Evolutionary conservation across 768 basidiomycete genomes (phyloP).

Genomic region (Tylopilus cervinicoccineus): DNA sequence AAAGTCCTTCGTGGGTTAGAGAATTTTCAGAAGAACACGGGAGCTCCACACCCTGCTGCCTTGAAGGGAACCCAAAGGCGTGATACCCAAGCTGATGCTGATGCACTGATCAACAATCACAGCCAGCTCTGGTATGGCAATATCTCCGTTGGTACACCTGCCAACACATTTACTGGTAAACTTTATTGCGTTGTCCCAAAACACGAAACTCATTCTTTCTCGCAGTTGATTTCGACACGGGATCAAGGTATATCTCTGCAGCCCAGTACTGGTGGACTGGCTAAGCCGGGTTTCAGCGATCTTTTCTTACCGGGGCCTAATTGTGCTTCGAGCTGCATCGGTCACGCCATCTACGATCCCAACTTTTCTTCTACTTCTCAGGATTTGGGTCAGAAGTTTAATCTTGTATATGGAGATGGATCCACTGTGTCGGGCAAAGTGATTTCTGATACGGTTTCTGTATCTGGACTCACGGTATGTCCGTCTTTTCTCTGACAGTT

Average conservation of each 20-base stretch:
- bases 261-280: neutral
- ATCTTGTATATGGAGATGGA: neutral
- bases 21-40: slow-evolving; percentile 3
- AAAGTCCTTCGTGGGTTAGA: slow-evolving; percentile 1
- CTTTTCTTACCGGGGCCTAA: slow-evolving; percentile 24
- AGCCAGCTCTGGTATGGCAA: slow-evolving; percentile 10
- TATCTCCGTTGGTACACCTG: slow-evolving; percentile 12
- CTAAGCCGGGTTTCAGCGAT: slow-evolving; percentile 16
- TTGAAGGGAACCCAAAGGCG: neutral
- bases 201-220: neutral
- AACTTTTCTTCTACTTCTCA: slow-evolving; percentile 5
- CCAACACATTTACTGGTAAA: neutral
- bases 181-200: neutral
- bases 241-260: slow-evolving; percentile 16
- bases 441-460: slow-evolving; percentile 9
- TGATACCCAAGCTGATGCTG: neutral
- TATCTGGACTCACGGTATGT: slow-evolving; percentile 13
- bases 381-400: neutral
- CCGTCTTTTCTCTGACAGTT: too few relatives aligned
- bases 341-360: slow-evolving; percentile 33
- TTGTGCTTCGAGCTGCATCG: slow-evolving; percentile 25
- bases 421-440: slow-evolving; percentile 2
- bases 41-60: neutral
- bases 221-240: slow-evolving; percentile 27
- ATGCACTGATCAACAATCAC: neutral